Base-by-base conservation (phyloP, 805 yeast genomes). In the Sugiyamaella boreocaroliniensis region DNA sequence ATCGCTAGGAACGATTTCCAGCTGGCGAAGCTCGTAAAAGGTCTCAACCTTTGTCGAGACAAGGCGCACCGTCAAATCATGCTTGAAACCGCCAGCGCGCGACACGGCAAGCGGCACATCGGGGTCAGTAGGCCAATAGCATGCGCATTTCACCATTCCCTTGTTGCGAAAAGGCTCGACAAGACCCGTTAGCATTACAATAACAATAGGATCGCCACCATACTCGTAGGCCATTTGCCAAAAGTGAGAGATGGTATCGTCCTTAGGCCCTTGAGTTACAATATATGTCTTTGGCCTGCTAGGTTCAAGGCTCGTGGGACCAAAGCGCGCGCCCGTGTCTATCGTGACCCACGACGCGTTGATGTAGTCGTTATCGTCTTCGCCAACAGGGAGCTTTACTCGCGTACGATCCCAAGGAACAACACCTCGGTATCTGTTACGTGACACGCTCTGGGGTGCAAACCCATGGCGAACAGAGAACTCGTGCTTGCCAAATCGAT, bases 261-360 rank as follows among this genome's bases (percentile, higher is more conserved):
- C 66, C 54, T 86, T 68, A 2, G 99, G 99, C 1, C 97, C 99
- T 67, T 92, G 97, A 0, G 95, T 79, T 0, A 96, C 97, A 61
- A 90, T 86, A 51, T 68, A 71, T 3, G 60, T 55, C 46, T 66
- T 60, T 46, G 74, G 43, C 50, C 10, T 16, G 8, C 16, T 47
- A 8, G 51, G n/a, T 5, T 49, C 49, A 11, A 42, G 44, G 20
- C 44, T 69, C 54, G 61, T 48, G 43, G 76, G 61, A 59, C 20
- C 50, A 16, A 15, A 15, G 52, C 64, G 73, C 10, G 52, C 47
- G 22, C 60, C 64, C 59, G 65, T 59, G 63, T 74, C 60, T 67
- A 73, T 60, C 63, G 75, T 62, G 59, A 87, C 68, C 69, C 87
- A 85, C 20, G 90, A 87, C 0, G 98, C 99, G 69, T 90, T 90